These are phyloP conservation scores for Penicillium coffeae DNA, from an alignment of 495 filamentous ascomycete genomes.

Conservation along the genomic window DNA sequence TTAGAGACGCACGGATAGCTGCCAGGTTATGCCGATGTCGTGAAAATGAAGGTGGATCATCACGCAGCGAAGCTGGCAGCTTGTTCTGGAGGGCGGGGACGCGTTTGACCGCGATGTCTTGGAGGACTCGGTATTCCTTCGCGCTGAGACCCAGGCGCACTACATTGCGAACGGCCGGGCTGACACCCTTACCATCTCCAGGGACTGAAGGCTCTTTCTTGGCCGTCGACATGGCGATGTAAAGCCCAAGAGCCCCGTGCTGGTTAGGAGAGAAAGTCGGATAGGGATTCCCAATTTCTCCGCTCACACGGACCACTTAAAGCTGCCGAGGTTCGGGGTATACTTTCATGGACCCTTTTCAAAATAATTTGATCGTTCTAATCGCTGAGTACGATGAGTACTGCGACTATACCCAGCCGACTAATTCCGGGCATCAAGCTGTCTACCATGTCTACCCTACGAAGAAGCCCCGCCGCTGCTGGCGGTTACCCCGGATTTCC, in stretches of 20 bases:
- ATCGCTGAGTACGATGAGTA: no score
- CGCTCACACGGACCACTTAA: neutral
- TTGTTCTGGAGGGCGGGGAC: conserved; percentile 55
- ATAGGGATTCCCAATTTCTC: neutral
- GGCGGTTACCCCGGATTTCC: neutral
- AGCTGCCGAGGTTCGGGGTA: neutral
- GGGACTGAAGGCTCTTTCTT: conserved; percentile 7
- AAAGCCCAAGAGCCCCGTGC: conserved; percentile 1
- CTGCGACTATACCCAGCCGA: no score
- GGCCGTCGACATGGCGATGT: conserved; percentile 14
- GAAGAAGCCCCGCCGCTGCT: no score
- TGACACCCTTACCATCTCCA: conserved; percentile 12
- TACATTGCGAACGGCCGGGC: conserved; percentile 57
- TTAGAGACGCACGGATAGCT: conserved; percentile 69
- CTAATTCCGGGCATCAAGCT: no score
- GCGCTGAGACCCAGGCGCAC: conserved; percentile 79
- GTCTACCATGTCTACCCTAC: no score
- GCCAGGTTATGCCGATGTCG: conserved; percentile 73
- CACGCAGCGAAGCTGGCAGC: conserved; percentile 54
- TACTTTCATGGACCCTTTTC: no score
- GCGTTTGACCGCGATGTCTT: conserved; percentile 71
- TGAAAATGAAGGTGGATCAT: conserved; percentile 46
- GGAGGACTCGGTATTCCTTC: conserved; percentile 77
- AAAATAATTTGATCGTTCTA: no score
- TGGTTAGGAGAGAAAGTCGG: conserved; percentile 11